Base-by-base conservation (phyloP, 306 rosid genomes). In the Vigna radiata region DNA sequence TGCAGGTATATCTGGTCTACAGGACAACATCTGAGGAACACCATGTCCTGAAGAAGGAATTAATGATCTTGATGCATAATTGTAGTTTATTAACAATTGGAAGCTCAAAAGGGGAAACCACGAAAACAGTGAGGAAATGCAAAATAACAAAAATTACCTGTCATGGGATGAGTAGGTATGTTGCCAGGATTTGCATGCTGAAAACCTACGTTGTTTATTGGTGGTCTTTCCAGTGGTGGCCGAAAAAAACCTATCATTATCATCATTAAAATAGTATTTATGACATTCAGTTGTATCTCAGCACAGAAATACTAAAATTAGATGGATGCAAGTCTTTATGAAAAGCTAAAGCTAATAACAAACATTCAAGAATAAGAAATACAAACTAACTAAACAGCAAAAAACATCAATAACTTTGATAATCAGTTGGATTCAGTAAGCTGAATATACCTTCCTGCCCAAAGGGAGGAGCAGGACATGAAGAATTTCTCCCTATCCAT, bases 401-500 rank as follows among this genome's bases (percentile, higher is more conserved):
- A 54, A 76, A 54, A 53, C 13, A 16, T 23, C 17, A 67, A 39
- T 43, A 19, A 56, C 43, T 17, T 56, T 14, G 16, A 37, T 18
- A 61, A 70, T 17, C 48, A 27, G 61, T 7, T 18, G 58, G 58
- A 21, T 18, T 72, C 15, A 11, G 23, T 31, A 61, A 44, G 41
- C 19, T 5, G 63, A 44, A 61, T 12, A 76, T 79, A 92, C 97
- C 97, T 90, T 92, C 97, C 64, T 86, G 96, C 54, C 86, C 85
- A 82, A 79, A 84, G 37, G 89, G 85, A 54, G 89, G 93, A 48
- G 87, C 90, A 37, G 90, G 80, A 70, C 86, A 87, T 41, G 87
- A 68, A 81, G 86, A 82, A 75, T 69, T 76, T 86, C 91, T 83
- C 77, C 87, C 97, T 25, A 92, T 84, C 97, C 97, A 92, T 36